Evolutionary conservation across 73 alveolate genomes (phyloP).

Genomic region (Stentor coeruleus): DNA sequence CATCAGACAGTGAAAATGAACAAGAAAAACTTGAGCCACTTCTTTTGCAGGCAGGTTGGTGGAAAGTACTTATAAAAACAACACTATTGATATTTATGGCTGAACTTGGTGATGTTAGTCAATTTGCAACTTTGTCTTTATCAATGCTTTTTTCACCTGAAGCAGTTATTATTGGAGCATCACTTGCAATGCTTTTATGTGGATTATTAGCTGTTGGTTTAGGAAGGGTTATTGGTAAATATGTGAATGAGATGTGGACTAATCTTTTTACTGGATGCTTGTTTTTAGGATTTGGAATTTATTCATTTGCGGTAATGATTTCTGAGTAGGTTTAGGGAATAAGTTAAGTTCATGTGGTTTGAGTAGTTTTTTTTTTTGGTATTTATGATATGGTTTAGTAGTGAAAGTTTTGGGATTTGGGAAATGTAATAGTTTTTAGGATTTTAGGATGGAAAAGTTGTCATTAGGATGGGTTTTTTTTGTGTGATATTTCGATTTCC

Average conservation of each 20-base stretch:
- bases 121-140: background rate
- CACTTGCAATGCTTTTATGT: background rate
- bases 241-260: background rate
- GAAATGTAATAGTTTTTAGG: no score
- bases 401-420: no score
- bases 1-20: no score
- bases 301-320: no score
- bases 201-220: background rate
- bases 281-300: background rate
- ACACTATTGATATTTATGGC: no score
- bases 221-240: background rate
- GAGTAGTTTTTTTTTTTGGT: no score
- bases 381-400: no score
- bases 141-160: background rate
- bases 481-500: no score
- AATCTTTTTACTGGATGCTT: background rate
- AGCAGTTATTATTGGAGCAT: background rate
- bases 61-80: background rate
- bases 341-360: no score
- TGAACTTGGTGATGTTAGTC: background rate
- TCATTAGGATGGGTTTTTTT: no score
- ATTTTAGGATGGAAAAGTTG: no score
- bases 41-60: background rate
- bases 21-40: background rate
- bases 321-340: no score